Evolutionary conservation across 2,329 filamentous ascomycete species (phyloP), one percentile per base, ranked within the genome.

Genomic region (Juglanconis oblonga): DNA sequence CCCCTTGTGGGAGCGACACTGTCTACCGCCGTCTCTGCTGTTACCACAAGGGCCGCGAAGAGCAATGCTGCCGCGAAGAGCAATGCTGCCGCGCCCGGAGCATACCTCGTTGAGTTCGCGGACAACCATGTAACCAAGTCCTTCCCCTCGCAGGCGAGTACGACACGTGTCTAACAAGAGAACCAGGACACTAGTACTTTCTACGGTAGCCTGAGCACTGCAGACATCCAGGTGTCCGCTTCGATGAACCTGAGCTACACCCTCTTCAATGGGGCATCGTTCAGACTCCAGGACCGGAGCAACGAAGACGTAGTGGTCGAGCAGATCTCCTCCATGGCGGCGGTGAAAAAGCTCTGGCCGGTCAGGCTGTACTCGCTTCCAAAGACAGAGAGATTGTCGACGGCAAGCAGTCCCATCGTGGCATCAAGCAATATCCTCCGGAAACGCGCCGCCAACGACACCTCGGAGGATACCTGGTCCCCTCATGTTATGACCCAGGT

Each of bases 401-500:
- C 36, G 7, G 36, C 36, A 13, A 13, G 8, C 7, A 40, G 36
- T 13, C 36, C 36, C 36, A 40, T 40, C 36, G 36, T 40, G 36
- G 36, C 36, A 40, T 40, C 36, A 13, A 40, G 36, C 36, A 3
- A 40, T 13, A 40, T 3, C 8, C 36, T 40, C 36, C 36, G 36
- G 17, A 49, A 6, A 8, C 47, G 48, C 31, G 13, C 31, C 40
- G 32, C 31, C 13, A n/a, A 33, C 14, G 47, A 54, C 33, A 59
- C 51, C 14, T 8, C 42, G 29, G 55, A 62, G 24, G 55, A 59
- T 57, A 63, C 61, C 1, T 66, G 63, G 42, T 59, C 61, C 13
- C 62, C 67, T 1, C 71, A 74, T 53, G 53, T 71, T 44, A 70
- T 72, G 69, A 69, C 69, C 11, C 70, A 73, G 48, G 71, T 76